These are phyloP conservation scores for Neofusicoccum ribis DNA, from an alignment of 2,329 filamentous ascomycete genomes.

Conservation along the genomic window DNA sequence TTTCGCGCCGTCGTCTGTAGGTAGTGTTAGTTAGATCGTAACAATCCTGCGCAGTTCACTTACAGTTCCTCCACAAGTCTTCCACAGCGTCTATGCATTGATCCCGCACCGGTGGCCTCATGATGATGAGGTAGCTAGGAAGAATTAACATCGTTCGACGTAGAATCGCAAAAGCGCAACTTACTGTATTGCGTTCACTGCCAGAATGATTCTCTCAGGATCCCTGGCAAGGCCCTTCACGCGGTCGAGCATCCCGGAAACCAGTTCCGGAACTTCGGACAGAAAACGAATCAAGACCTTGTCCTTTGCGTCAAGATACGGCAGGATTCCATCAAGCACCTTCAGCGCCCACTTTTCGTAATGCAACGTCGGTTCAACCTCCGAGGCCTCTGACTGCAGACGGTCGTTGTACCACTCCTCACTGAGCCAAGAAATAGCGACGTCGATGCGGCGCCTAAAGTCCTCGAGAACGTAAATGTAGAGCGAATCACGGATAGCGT, in stretches of 20 bases:
- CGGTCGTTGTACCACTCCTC: conserved; percentile 98
- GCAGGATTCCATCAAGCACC: conserved; percentile 84
- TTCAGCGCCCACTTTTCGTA: conserved; percentile 79
- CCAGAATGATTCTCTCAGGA: conserved; percentile 62
- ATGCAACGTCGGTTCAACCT: conserved; percentile 48
- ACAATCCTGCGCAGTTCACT: conserved; percentile 24
- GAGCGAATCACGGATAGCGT: conserved; percentile 75
- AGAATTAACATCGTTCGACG: neutral
- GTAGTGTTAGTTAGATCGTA: neutral
- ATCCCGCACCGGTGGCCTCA: conserved; percentile 60
- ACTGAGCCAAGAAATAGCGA: conserved; percentile 89
- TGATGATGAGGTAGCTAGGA: conserved; percentile 55
- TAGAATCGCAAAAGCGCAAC: conserved; percentile 28
- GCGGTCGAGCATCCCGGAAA: conserved; percentile 67
- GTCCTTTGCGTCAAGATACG: conserved; percentile 88
- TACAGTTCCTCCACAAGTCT: conserved; percentile 58
- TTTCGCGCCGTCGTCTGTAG: conserved; percentile 46
- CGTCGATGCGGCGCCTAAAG: conserved; percentile 84
- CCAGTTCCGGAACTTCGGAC: conserved; percentile 84
- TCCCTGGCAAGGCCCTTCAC: conserved; percentile 66
- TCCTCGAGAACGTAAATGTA: conserved; percentile 89
- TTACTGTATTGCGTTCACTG: conserved; percentile 58
- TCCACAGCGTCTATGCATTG: conserved; percentile 59
- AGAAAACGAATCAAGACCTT: conserved; percentile 88
- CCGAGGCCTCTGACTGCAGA: conserved; percentile 52